Evolutionary conservation across 352 stramenopile genomes (phyloP), one percentile per base, ranked within the genome.

Genomic region (Phytopythium mirpurense): DNA sequence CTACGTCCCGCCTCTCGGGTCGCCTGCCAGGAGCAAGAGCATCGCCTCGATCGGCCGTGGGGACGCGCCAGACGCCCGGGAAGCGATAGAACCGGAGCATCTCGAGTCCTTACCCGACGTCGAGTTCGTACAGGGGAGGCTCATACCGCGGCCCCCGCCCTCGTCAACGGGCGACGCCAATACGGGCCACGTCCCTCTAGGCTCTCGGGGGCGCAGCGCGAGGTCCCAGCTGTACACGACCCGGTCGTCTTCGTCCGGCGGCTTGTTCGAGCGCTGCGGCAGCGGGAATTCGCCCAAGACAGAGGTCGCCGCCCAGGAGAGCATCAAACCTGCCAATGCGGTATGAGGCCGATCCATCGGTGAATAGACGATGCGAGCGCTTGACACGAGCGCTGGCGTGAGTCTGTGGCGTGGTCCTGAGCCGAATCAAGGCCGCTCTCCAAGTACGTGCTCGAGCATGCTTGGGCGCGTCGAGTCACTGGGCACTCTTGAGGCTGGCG

Each of bases 61-160:
- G 18, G 45, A 34, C 0, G 31, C 45, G 6, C 5, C 45, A 18
- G 41, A 4, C 19, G 31, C 5, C 31, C 26, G 10, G 16, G 16
- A 37, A 6, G 18, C 18, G 18, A 26, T n/a, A 15, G 44, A 37
- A 37, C 44, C n/a, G 8, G 44, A 41, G 21, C 41, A 31, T 1
- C n/a, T 15, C 16, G 63, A 74, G 0, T 56, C 71, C 0, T 56
- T 69, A 5, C 54, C 38, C 0, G 53, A 70, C 12, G 50, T 68
- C 49, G 23, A 74, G 69, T 49, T 66, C 23, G 49, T 69, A 3
- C 65, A 74, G 54, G 68, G 70, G 3, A 74, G 48, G 44, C 42
- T 80, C 24, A 56, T 80, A 24, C 68, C 68, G 18, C 54, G 58
- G 29, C 45, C 45, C 45, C 68, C 68, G 10, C 68, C 67, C 18